Evolutionary conservation across 2,329 filamentous ascomycete species (phyloP), one percentile per base, ranked within the genome.

Genomic region (Ambrosiella cleistominuta): DNA sequence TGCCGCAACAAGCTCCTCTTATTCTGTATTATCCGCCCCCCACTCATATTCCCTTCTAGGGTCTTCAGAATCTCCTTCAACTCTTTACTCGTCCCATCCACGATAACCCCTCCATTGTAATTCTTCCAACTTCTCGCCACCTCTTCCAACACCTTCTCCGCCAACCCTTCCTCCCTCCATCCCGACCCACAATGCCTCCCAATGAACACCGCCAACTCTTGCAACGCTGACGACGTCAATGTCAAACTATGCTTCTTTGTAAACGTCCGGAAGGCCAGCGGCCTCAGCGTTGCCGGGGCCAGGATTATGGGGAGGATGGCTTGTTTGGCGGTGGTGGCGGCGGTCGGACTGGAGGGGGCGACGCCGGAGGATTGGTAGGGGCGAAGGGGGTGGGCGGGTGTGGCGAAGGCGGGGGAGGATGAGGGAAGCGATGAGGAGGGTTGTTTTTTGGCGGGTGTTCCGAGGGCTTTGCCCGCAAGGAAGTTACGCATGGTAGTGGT

Each of bases 181-280:
- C 83, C 88, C 59, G 90, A 90, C 39, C 93, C 93, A 68, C 93
- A 98, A 69, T 95, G 86, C 64, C 87, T 84, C 9, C 93, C 94
- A 57, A 98, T 85, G 68, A 98, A 98, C 1, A 80, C 78, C 17
- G 93, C 90, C 38, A 98, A 76, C 52, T 86, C 81, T 68, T 91
- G 83, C 4, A 98, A 74, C 0, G 93, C 88, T 0, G 89, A 82
- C 0, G 91, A 93, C 7, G 87, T 90, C 57, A 98, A 80, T 0
- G 90, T 97, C 58, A 98, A 75, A 64, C 91, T 94, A 71, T 98
- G 88, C 67, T 97, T 98, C 70, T 96, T 96, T 1, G 93, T 98
- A 64, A 98, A 95, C 0, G 88, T 94, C 52, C 93, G 82, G 67
- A 98, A 97, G 7, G 93, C 94, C 17, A 97, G 76, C 1, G 93